These are phyloP conservation scores for Aspergillus latus DNA, from an alignment of 2,329 filamentous ascomycete genomes.

Conservation along the genomic window DNA sequence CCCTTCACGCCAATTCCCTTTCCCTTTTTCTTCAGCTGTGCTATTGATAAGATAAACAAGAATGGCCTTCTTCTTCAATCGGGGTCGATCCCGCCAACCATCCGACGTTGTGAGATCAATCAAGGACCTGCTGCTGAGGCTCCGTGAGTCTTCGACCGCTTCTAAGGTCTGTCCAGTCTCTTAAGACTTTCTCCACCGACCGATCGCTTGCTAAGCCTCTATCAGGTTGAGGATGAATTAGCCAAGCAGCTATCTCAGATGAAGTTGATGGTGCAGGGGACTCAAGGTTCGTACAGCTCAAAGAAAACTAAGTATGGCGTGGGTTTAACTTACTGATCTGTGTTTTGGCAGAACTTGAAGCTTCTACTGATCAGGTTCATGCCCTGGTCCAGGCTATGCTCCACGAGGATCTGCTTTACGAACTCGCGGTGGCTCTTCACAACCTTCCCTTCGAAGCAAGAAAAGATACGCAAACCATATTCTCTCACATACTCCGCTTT, in stretches of 20 bases:
- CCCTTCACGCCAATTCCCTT: conserved; percentile 3
- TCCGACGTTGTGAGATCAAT: conserved; percentile 62
- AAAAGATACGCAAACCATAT: conserved; percentile 93
- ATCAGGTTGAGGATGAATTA: conserved; percentile 77
- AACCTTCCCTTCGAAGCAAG: conserved; percentile 91
- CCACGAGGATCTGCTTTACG: conserved; percentile 82
- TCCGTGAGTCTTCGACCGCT: conserved; percentile 58
- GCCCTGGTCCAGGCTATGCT: conserved; percentile 82
- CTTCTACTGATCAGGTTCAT: conserved; percentile 81
- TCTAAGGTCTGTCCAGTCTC: conserved; percentile 51
- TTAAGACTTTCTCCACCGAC: neutral
- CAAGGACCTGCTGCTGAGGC: conserved; percentile 62
- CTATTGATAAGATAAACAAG: conserved; percentile 18
- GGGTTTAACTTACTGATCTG: conserved; percentile 5
- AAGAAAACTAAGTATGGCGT: neutral
- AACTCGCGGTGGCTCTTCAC: conserved; percentile 78
- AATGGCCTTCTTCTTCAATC: conserved; percentile 71
- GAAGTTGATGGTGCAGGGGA: conserved; percentile 91
- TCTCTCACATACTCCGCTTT: conserved; percentile 92
- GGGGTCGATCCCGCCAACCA: conserved; percentile 61
- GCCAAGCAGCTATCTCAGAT: conserved; percentile 84
- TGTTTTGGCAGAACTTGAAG: conserved; percentile 68
- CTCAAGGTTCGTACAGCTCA: conserved; percentile 63
- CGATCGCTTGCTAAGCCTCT: conserved; percentile 18
- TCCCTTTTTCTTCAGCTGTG: conserved; percentile 11